These are phyloP conservation scores for Spizellomyces punctatus DNA, from an alignment of 192 early-diverging fungal species.

Conservation along the genomic window DNA sequence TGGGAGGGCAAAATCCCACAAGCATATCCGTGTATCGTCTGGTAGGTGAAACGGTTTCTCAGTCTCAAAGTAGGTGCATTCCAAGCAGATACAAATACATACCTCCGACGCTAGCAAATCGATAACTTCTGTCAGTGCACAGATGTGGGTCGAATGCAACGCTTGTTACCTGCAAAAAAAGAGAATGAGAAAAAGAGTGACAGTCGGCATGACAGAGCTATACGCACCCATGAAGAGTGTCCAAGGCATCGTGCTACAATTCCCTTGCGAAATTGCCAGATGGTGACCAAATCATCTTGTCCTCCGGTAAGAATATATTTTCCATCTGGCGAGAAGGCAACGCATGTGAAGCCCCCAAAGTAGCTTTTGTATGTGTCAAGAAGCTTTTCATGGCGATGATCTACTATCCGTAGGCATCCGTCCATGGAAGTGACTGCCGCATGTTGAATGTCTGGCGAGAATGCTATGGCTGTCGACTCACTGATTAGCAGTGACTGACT, in stretches of 20 bases:
- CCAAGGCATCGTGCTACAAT: slow-evolving; percentile 89
- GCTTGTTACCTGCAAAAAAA: slow-evolving; percentile 46
- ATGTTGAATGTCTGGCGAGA: slow-evolving; percentile 82
- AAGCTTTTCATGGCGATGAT: slow-evolving; percentile 73
- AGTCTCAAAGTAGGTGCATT: neutral
- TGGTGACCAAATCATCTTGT: slow-evolving; percentile 89
- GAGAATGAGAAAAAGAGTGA: no score
- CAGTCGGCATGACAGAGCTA: no score
- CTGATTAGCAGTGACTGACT: neutral
- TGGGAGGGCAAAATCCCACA: slow-evolving; percentile 92
- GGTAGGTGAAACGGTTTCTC: neutral
- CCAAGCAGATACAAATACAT: neutral
- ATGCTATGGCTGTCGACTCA: slow-evolving; percentile 61
- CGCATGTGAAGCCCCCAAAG: slow-evolving; percentile 87
- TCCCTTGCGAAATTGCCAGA: slow-evolving; percentile 81
- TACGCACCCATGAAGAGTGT: slow-evolving; percentile 82
- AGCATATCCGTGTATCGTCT: slow-evolving; percentile 81
- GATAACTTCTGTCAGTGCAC: slow-evolving; percentile 77
- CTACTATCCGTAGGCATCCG: slow-evolving; percentile 75
- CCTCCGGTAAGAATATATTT: slow-evolving; percentile 71
- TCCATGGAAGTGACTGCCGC: slow-evolving; percentile 82
- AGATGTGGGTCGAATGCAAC: slow-evolving; percentile 84
- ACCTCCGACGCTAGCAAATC: slow-evolving; percentile 83
- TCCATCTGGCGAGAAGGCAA: slow-evolving; percentile 89
- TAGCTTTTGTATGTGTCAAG: slow-evolving; percentile 78